phyloP scores from a whole-genome alignment of 768 basidiomycete genomes.

The Leccinum rimulosum region DNA sequence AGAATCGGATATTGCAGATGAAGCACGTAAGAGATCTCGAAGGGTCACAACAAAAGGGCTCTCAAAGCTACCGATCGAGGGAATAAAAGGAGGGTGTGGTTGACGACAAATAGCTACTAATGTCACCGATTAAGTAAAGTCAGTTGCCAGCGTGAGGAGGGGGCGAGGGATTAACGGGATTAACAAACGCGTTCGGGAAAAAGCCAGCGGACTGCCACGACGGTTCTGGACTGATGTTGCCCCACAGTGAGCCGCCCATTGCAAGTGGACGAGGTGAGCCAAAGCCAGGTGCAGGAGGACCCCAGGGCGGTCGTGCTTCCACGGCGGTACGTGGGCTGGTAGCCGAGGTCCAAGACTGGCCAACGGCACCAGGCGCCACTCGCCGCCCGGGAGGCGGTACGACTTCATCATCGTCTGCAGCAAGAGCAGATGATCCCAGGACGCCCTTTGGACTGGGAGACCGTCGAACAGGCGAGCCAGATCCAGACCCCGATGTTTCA shows the following conservation, averaged over 20 bases:
- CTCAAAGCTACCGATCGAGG: background rate
- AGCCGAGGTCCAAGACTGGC: constrained; percentile 48
- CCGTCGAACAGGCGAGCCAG: constrained; percentile 54
- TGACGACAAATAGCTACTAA: constrained; percentile 9
- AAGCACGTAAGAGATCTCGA: constrained; percentile 20
- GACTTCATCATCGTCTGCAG: constrained; percentile 80
- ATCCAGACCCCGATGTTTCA: constrained; percentile 50
- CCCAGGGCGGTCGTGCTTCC: constrained; percentile 47
- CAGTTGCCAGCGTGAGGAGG: constrained; percentile 38
- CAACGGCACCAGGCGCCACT: constrained; percentile 37
- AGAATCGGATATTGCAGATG: constrained; percentile 24
- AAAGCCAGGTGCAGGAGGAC: constrained; percentile 37
- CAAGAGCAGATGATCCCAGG: constrained; percentile 74
- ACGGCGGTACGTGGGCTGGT: constrained; percentile 45
- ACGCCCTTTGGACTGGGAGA: constrained; percentile 62
- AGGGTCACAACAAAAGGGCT: constrained; percentile 7
- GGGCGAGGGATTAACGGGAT: constrained; percentile 50
- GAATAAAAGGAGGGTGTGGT: background rate
- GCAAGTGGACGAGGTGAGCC: constrained; percentile 35
- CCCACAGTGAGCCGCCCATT: constrained; percentile 41
- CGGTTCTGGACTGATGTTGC: constrained; percentile 35
- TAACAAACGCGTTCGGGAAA: constrained; percentile 47
- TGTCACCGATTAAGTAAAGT: constrained; percentile 20
- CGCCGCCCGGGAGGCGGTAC: constrained; percentile 51
- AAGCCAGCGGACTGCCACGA: constrained; percentile 54